phyloP scores from a whole-genome alignment of 371 early-diverging fungal genomes.

The Syncephalastrum sp. region DNA sequence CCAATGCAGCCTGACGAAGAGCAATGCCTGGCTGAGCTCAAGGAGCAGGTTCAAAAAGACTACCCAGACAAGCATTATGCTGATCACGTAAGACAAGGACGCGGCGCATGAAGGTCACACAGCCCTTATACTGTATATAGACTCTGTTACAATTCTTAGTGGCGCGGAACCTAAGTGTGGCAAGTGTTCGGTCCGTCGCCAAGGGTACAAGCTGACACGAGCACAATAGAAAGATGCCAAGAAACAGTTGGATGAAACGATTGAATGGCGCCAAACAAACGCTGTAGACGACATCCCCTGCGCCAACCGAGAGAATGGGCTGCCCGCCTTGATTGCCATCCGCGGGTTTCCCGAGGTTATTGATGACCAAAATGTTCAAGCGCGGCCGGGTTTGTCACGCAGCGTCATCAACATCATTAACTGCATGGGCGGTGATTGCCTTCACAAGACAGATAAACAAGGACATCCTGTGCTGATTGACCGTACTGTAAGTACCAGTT shows the following conservation, averaged over 20 bases:
- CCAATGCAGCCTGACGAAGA: too few relatives aligned
- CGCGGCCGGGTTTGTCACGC: conserved; percentile 61
- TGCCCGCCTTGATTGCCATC: conserved; percentile 65
- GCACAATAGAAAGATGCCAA: conserved; percentile 54
- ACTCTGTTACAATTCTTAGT: conserved; percentile 7
- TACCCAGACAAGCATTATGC: too few relatives aligned
- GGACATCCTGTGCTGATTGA: conserved; percentile 81
- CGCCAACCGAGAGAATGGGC: conserved; percentile 57
- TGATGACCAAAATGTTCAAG: conserved; percentile 64
- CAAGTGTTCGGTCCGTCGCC: not conserved
- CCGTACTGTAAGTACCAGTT: conserved; percentile 53
- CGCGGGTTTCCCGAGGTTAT: conserved; percentile 62
- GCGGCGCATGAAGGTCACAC: too few relatives aligned
- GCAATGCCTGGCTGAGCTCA: too few relatives aligned
- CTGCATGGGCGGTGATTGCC: conserved; percentile 75
- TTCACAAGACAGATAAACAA: conserved; percentile 79
- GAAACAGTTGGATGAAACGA: conserved; percentile 61
- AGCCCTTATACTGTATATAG: not conserved
- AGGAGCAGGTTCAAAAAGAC: too few relatives aligned
- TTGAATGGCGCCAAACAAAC: conserved; percentile 66
- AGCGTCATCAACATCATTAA: conserved; percentile 55
- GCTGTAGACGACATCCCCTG: conserved; percentile 67
- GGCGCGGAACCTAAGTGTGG: conserved; percentile 9
- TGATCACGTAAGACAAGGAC: too few relatives aligned
- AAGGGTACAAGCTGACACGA: not conserved